phyloP scores from a whole-genome alignment of 2,329 filamentous ascomycete species.

The Botryosphaeria dothidea region DNA sequence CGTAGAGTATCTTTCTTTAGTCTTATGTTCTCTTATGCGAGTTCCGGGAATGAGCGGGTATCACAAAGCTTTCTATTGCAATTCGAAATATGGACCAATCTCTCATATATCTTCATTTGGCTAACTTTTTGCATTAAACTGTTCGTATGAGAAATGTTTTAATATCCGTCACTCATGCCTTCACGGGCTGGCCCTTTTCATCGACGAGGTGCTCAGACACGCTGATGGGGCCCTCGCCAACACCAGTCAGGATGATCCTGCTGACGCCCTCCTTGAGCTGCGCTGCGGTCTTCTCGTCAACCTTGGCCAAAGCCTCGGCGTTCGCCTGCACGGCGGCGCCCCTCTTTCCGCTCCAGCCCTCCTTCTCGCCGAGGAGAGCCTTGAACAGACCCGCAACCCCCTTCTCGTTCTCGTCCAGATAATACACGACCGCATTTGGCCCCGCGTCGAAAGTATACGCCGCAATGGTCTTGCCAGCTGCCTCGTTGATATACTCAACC shows the following conservation, averaged over 20 bases:
- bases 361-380: constrained; percentile 61
- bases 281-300: constrained; percentile 49
- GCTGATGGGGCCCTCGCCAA: constrained; percentile 84
- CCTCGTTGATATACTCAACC: constrained; percentile 84
- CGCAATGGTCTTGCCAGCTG: constrained; percentile 75
- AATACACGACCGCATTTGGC: constrained; percentile 96
- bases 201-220: constrained; percentile 76
- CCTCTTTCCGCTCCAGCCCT: constrained; percentile 67
- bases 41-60: too few relatives aligned
- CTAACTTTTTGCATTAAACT: not conserved
- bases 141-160: not conserved
- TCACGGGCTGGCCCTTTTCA: constrained; percentile 50
- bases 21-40: too few relatives aligned
- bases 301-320: constrained; percentile 60
- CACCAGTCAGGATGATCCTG: constrained; percentile 85
- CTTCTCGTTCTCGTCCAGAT: constrained; percentile 74
- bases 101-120: too few relatives aligned
- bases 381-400: constrained; percentile 78
- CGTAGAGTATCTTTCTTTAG: too few relatives aligned
- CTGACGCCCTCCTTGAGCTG: constrained; percentile 75
- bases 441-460: constrained; percentile 98
- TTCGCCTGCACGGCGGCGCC: constrained; percentile 54
- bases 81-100: too few relatives aligned
- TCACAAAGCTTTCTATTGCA: too few relatives aligned
- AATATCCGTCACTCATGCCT: constrained; percentile 5